Evolutionary conservation across 345 rosid species (phyloP), one percentile per base, ranked within the genome.

Genomic region (Eucalyptus sp.): DNA sequence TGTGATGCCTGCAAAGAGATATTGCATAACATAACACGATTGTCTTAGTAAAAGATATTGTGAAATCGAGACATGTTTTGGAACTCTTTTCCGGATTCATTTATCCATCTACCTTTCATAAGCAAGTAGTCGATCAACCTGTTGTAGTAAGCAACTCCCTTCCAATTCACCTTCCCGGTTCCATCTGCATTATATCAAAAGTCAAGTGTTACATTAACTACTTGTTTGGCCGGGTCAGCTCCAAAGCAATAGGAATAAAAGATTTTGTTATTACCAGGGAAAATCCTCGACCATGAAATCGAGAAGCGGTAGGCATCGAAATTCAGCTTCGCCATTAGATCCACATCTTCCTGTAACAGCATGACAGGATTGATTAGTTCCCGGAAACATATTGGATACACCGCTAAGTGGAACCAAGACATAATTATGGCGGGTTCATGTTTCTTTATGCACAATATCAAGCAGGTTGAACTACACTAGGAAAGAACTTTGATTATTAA

Each of bases 231-330:
- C 1, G 29, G 58, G 43, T n/a, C 66, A 7, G 84, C 84, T 76
- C 48, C 48, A 41, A 43, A 49, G 17, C 66, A 86, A 86, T 2
- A 31, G 41, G 44, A 86, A 52, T 17, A 58, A 60, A n/a, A 71
- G 25, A 33, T 44, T 86, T 44, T 29, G 12, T 31, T 90, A 48
- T 76, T 94, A 96, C 99, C 90, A 66, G 99, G 99, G 94, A 97
- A 97, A 94, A 98, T 96, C 93, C 99, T 96, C 41, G 99, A 95
- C 99, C 99, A 98, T 7, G 99, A 98, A 91, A 98, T 98, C 8
- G 99, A 98, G 94, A 98, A 97, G 64, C 99, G 93, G 89, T 97
- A 97, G 18, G 99, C 99, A 91, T 97, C 99, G 37, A 98, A 97
- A 92, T 98, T 97, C 86, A 98, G 90, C 43, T 90, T 92, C 60